Evolutionary conservation across 148 eudicot species (phyloP), one percentile per base, ranked within the genome.

Genomic region (Cornus suecica): DNA sequence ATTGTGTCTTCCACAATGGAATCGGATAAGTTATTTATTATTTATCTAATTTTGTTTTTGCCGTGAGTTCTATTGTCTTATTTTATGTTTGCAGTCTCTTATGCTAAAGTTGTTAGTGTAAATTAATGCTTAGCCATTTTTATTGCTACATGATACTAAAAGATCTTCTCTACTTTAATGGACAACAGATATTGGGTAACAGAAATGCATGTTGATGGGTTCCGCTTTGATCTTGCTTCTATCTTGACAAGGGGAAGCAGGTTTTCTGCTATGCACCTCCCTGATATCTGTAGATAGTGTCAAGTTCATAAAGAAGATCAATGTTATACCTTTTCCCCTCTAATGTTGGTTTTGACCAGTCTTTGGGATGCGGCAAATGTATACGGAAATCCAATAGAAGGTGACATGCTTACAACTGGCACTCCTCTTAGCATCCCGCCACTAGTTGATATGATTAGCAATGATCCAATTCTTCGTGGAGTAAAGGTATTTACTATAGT

Each of bases 141-240:
- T 5, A 18, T 62, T 77, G 25, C 61, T 66, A 61, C 29, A 66
- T 72, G 54, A 22, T 14, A 48, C 42, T 65, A 69, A 74, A 74
- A 45, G 29, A 29, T 74, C 31, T 74, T 64, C 65, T 22, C 20
- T 45, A 29, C 56, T 48, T 28, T 65, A 58, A 63, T 28, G 48
- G 25, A 75, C 74, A 63, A 81, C 90, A 96, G 99, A 87, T 96
- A 91, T 73, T 96, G 99, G 99, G 99, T 93, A 62, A 91, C 90
- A 27, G 99, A 96, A 79, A 93, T 96, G 94, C 99, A 96, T 77
- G 91, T 96, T 51, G 99, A 96, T 85, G 99, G 99, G 63, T 96
- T 96, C 81, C 98, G 99, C 82, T 96, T 96, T 84, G 99, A 96
- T 87, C 94, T 96, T 87, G 99, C 98, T 80, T 93, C 99, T 75